A percentile compares a stretch with the other conserved stretches of the same genome.
phyloP scores from a whole-genome alignment of 2,329 filamentous ascomycete species.

The Pseudopyrenochaeta lycopersici region DNA sequence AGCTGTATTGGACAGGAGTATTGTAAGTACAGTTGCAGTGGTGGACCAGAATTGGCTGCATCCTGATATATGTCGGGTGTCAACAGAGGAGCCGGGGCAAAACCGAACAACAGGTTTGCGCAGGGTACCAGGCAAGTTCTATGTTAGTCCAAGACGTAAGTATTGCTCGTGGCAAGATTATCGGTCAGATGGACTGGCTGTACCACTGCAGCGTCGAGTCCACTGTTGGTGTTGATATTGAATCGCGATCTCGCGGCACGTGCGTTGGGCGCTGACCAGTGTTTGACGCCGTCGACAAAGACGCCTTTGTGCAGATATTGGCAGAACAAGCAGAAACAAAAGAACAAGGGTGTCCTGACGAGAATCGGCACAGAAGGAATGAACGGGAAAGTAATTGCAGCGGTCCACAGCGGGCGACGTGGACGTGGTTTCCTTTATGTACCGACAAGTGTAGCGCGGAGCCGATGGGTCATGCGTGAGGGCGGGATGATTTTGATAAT shows the following conservation, averaged over 20 bases:
- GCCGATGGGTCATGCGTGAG: constrained; percentile 48
- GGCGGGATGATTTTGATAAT: constrained; percentile 44
- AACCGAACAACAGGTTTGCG: neutral
- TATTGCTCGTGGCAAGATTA: constrained; percentile 18
- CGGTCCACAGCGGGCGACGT: constrained; percentile 20
- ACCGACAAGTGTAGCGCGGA: constrained; percentile 31
- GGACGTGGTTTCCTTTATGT: constrained; percentile 40
- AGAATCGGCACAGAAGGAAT: neutral
- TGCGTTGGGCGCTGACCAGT: constrained; percentile 36
- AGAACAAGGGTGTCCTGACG: constrained; percentile 4
- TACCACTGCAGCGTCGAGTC: constrained; percentile 17
- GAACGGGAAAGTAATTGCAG: neutral
- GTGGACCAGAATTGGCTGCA: constrained; percentile 51
- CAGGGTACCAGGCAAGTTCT: neutral
- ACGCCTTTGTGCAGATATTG: constrained; percentile 25
- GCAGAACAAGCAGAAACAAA: constrained; percentile 15
- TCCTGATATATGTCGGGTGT: constrained; percentile 24
- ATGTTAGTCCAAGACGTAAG: constrained; percentile 33
- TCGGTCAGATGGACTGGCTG: constrained; percentile 18
- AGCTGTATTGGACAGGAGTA: constrained; percentile 52
- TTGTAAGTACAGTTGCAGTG: constrained; percentile 51
- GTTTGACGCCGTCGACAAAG: constrained; percentile 26
- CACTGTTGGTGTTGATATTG: constrained; percentile 17
- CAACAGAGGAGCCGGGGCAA: constrained; percentile 16
- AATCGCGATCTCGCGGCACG: constrained; percentile 18